Evolutionary conservation across 2,329 filamentous ascomycete species (phyloP), one percentile per base, ranked within the genome.

Genomic region (Fusarium sp.): DNA sequence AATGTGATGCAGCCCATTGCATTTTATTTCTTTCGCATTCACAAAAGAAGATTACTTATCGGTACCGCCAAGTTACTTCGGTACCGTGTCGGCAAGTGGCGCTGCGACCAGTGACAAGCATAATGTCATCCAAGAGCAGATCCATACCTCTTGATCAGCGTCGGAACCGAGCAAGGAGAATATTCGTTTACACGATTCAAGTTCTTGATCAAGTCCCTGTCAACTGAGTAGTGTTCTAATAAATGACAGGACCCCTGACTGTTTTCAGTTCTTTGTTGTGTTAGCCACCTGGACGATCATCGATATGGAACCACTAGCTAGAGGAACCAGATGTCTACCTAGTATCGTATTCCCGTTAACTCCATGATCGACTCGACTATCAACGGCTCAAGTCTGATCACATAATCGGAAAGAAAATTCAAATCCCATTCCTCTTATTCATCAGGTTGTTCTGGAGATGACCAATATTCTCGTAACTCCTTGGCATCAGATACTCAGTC

Each of bases 351-450:
- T 16, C 18, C 11, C 18, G n/a, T 12, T 16, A 41, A 42, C 34
- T 42, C 18, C 23, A 52, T 52, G 21, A 18, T 41, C 13, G 49
- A n/a, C 31, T 52, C 37, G 21, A 26, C 34, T 37, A 37, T 37
- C 6, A n/a, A 21, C 23, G 49, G 37, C 21, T 16, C 14, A 52
- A 42, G 23, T 10, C 14, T 16, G 23, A 42, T 42, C 23, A 42
- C n/a, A 50, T 52, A 52, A 52, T 52, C 46, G 19, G 46, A 25
- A 34, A 18, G 18, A 50, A 31, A 50, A 50, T 50, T 50, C 46
- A 50, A 25, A n/a, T 4, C 16, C 13, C 9, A 16, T 50, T 50
- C 30, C 46, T 50, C 25, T 51, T 51, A 51, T 25, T 52, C 34
- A 52, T 21, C 34, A 18, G n/a, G 11, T 28, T 23, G 10, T 25